These are phyloP conservation scores for Pyropia yezoensis DNA, from an alignment of 23 red algal genomes.

Conservation along the genomic window DNA sequence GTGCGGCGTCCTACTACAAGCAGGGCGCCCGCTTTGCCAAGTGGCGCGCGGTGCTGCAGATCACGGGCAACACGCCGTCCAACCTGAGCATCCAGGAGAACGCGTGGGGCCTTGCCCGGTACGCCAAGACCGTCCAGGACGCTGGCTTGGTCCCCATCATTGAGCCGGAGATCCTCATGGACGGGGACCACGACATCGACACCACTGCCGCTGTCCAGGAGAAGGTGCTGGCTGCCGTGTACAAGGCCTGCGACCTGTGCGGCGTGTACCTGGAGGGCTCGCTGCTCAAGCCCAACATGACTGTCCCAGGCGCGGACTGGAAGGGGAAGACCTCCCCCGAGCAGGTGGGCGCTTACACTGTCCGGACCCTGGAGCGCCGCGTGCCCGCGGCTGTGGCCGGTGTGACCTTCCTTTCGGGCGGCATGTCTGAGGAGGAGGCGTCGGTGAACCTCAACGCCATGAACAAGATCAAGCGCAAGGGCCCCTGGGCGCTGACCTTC, in stretches of 20 bases:
- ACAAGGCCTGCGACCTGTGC: constrained; percentile 80
- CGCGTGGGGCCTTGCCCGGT: constrained; percentile 89
- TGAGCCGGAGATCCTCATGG: constrained; percentile 98
- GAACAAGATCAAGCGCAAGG: constrained; percentile 82
- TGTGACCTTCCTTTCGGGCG: constrained; percentile 94
- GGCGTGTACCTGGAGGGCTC: constrained; percentile 92
- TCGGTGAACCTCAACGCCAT: constrained; percentile 89
- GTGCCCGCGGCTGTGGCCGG: constrained; percentile 88
- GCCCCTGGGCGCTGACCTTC: constrained; percentile 92
- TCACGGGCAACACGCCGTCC: constrained; percentile 65
- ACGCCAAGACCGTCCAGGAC: constrained; percentile 88
- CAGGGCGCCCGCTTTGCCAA: constrained; percentile 98
- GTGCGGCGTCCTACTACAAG: constrained; percentile 93
- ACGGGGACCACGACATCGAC: constrained; percentile 83
- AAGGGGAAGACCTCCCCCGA: constrained; percentile 54
- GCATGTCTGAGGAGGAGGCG: constrained; percentile 98
- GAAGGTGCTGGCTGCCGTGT: constrained; percentile 84
- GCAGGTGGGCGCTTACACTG: constrained; percentile 58
- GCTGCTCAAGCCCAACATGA: constrained; percentile 96
- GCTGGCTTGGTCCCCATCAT: constrained; percentile 96
- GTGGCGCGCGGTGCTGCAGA: constrained; percentile 97
- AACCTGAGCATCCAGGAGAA: constrained; percentile 71
- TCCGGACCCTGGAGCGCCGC: constrained; percentile 85
- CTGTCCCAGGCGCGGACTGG: constrained; percentile 85
- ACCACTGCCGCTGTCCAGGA: constrained; percentile 88